A percentile compares a stretch with the other conserved stretches of the same genome.
Evolutionary conservation across 2,329 filamentous ascomycete genomes (phyloP).

Genomic region (Beauveria bassiana): DNA sequence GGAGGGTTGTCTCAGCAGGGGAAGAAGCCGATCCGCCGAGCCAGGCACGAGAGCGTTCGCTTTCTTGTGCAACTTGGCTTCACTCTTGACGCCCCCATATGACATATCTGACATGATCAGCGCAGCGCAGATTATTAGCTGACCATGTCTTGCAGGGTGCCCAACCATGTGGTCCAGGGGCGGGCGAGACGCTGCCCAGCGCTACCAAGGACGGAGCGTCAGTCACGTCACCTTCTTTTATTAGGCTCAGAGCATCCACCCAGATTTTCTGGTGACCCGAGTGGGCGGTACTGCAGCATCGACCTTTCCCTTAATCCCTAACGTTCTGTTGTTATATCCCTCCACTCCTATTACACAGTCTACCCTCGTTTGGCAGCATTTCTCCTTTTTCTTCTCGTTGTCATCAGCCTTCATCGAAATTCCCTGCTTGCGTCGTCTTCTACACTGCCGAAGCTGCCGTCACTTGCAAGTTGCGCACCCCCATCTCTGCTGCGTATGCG

Average conservation of each 20-base stretch:
- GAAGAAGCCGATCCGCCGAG: not conserved
- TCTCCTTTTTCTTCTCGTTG: not conserved
- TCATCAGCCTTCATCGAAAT: not conserved
- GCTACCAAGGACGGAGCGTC: not conserved
- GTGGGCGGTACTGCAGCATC: not conserved
- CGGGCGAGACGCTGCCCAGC: not conserved
- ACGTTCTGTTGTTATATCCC: not conserved
- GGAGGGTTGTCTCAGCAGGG: not conserved
- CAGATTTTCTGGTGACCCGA: slow-evolving; percentile 5
- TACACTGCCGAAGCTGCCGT: not conserved
- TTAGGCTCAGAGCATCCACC: slow-evolving; percentile 5
- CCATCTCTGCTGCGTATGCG: not conserved
- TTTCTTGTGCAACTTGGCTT: not conserved
- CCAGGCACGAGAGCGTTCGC: not conserved
- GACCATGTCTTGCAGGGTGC: not conserved
- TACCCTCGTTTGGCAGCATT: not conserved
- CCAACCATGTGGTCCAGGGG: not conserved
- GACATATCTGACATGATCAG: slow-evolving; percentile 2
- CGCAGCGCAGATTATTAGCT: not conserved
- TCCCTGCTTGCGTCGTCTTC: not conserved
- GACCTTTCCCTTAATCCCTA: not conserved
- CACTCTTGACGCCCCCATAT: not conserved
- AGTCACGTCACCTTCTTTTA: not conserved
- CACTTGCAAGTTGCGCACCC: not conserved
- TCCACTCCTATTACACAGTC: not conserved